These are phyloP conservation scores for Kluyveromyces lactis DNA, from an alignment of 805 yeast species.

Conservation along the genomic window DNA sequence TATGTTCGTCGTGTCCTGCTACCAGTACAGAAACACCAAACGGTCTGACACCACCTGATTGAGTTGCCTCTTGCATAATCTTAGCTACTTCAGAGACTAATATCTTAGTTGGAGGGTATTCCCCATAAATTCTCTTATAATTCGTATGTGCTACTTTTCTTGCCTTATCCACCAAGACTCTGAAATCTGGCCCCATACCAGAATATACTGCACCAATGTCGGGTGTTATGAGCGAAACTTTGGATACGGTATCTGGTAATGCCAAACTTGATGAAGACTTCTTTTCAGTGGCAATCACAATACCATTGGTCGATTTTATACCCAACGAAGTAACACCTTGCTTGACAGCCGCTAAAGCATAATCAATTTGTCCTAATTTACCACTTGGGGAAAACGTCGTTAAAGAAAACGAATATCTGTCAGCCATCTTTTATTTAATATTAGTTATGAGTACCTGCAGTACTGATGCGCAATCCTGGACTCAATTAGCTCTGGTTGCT, in stretches of 20 bases:
- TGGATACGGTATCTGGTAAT: slow-evolving; percentile 64
- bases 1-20: slow-evolving; percentile 84
- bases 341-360: slow-evolving; percentile 94
- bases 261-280: slow-evolving; percentile 74
- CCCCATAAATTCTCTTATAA: slow-evolving; percentile 89
- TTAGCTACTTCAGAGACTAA: slow-evolving; percentile 92
- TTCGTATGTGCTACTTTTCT: slow-evolving; percentile 88
- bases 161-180: slow-evolving; percentile 89
- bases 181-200: slow-evolving; percentile 98
- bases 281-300: slow-evolving; percentile 94
- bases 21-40: slow-evolving; percentile 91
- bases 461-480: too few relatives aligned
- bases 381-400: slow-evolving; percentile 99
- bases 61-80: slow-evolving; percentile 98
- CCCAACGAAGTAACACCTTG: slow-evolving; percentile 97
- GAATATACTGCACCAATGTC: slow-evolving; percentile 94
- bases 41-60: slow-evolving; percentile 98
- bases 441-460: too few relatives aligned
- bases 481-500: too few relatives aligned
- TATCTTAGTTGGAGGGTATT: slow-evolving; percentile 93
- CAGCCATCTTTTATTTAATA: slow-evolving; percentile 66
- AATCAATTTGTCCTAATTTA: slow-evolving; percentile 94
- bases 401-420: slow-evolving; percentile 92
- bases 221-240: slow-evolving; percentile 81
- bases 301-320: slow-evolving; percentile 89